A percentile compares a stretch with the other conserved stretches of the same genome.
Evolutionary conservation across 306 rosid genomes (phyloP).

Genomic region (Prunus davidiana): DNA sequence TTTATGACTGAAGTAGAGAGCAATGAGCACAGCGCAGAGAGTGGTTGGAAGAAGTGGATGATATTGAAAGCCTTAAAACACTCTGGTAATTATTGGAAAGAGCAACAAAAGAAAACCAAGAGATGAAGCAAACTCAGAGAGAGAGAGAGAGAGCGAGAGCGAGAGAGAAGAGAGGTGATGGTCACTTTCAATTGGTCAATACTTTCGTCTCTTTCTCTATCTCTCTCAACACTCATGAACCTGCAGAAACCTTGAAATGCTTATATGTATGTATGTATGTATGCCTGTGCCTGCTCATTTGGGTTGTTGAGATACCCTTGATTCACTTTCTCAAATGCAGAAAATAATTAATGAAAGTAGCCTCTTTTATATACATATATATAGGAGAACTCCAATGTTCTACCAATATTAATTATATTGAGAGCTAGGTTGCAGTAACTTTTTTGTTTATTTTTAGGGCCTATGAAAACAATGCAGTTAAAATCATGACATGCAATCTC

Average conservation of each 20-base stretch:
- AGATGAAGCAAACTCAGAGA: not conserved
- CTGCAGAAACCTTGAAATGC: constrained; percentile 5
- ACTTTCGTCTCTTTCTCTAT: not conserved
- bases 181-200: not conserved
- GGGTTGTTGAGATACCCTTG: not conserved
- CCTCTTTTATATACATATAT: too few species aligned
- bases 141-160: too few species aligned
- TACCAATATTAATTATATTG: too few species aligned
- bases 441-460: not conserved
- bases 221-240: not conserved
- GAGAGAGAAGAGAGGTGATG: not conserved
- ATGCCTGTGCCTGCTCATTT: not conserved
- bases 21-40: constrained; percentile 1
- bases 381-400: too few species aligned
- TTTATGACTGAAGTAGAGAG: constrained; percentile 17
- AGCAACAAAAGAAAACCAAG: not conserved
- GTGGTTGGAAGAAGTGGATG: constrained; percentile 22
- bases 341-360: too few species aligned
- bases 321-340: not conserved
- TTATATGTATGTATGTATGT: not conserved
- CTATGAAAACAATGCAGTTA: not conserved
- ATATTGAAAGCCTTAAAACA: not conserved
- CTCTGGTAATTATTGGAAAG: not conserved
- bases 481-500: not conserved
- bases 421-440: not conserved